phyloP scores from a whole-genome alignment of 805 yeast genomes.

The Candida glaebosa region DNA sequence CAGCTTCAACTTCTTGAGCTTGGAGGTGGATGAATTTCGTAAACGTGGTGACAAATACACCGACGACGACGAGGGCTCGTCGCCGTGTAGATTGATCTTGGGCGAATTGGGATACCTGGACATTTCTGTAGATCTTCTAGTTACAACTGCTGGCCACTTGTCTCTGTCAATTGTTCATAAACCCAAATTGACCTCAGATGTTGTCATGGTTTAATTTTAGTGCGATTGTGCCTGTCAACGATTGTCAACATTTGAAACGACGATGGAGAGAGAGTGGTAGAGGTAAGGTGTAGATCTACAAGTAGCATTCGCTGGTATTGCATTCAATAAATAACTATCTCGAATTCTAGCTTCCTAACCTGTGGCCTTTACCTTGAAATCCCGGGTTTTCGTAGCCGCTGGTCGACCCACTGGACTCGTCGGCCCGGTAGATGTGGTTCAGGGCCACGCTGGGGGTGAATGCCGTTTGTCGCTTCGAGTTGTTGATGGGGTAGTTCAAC shows the following conservation, averaged over 20 bases:
- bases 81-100: background rate
- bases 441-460: conserved; percentile 12
- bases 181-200: too few species aligned
- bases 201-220: too few species aligned
- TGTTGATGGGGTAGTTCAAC: conserved; percentile 26
- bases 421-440: background rate
- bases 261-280: too few species aligned
- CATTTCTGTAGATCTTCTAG: background rate
- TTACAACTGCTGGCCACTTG: too few species aligned
- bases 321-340: too few species aligned
- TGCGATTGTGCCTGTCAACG: background rate
- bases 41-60: conserved; percentile 1
- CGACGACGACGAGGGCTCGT: conserved; percentile 2
- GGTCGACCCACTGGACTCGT: background rate
- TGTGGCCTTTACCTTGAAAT: conserved; percentile 35
- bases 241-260: too few species aligned
- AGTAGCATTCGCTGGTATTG: too few species aligned
- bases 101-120: conserved; percentile 4
- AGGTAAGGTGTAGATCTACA: too few species aligned
- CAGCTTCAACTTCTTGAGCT: conserved; percentile 18
- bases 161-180: too few species aligned
- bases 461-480: conserved; percentile 26
- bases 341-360: conserved; percentile 27
- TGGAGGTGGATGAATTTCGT: conserved; percentile 23
- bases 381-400: conserved; percentile 6